Evolutionary conservation across 495 filamentous ascomycete species (phyloP).

Genomic region (Penicillium herquei): DNA sequence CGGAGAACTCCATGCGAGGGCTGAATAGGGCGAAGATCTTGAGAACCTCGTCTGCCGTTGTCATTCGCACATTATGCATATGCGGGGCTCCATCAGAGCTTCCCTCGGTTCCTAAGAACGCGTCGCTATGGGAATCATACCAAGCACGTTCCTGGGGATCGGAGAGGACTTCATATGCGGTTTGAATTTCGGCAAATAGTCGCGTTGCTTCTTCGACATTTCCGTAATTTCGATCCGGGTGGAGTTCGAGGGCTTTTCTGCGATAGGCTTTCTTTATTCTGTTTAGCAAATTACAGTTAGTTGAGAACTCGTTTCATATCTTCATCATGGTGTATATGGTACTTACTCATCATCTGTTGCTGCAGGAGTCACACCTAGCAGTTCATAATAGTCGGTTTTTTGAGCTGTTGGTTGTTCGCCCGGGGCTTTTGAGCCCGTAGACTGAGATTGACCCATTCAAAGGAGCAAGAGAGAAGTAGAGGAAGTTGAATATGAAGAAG

Average conservation of each 20-base stretch:
- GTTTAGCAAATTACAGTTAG: neutral
- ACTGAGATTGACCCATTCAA: conserved; percentile 80
- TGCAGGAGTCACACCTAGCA: conserved; percentile 68
- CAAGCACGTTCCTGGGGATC: conserved; percentile 94
- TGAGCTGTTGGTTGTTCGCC: conserved; percentile 22
- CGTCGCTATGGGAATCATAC: conserved; percentile 93
- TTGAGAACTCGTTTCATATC: neutral
- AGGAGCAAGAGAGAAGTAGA: neutral
- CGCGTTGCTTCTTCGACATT: conserved; percentile 78
- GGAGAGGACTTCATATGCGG: conserved; percentile 91
- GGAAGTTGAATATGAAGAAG: too few species aligned
- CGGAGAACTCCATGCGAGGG: conserved; percentile 71
- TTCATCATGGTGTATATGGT: neutral
- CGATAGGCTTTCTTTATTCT: conserved; percentile 95
- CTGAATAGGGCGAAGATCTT: conserved; percentile 73
- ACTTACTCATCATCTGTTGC: conserved; percentile 83
- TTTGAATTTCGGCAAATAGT: conserved; percentile 86
- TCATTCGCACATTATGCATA: conserved; percentile 64
- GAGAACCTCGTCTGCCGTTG: conserved; percentile 74
- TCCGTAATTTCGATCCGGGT: conserved; percentile 92
- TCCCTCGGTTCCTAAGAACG: conserved; percentile 65
- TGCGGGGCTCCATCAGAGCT: conserved; percentile 45
- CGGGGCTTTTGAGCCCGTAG: conserved; percentile 44
- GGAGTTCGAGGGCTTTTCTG: conserved; percentile 84
- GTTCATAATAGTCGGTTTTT: conserved; percentile 90